Evolutionary conservation across 805 yeast species (phyloP).

Genomic region (Babjeviella inositovora): DNA sequence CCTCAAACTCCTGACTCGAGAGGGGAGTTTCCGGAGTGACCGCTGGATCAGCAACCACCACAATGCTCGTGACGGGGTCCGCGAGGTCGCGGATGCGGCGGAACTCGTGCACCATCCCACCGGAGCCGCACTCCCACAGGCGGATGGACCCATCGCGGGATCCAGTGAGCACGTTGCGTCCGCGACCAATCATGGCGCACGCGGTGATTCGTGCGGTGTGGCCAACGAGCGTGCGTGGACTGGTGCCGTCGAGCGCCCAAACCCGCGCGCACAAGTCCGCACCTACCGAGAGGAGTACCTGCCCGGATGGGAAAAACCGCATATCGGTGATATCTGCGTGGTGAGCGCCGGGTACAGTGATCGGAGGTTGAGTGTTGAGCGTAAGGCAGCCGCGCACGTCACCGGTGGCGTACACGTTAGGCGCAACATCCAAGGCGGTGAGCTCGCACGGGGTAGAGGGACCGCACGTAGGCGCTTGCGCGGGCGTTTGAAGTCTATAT

Average conservation of each 20-base stretch:
- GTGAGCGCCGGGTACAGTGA: too few relatives aligned
- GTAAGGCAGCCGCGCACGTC: too few relatives aligned
- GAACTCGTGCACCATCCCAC: constrained; percentile 22
- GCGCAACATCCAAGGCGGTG: too few relatives aligned
- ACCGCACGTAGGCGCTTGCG: too few relatives aligned
- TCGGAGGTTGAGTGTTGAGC: too few relatives aligned
- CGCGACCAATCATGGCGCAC: constrained; percentile 37
- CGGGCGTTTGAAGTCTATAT: too few relatives aligned
- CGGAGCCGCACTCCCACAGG: constrained; percentile 61
- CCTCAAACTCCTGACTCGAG: constrained; percentile 24
- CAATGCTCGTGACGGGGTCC: constrained; percentile 8
- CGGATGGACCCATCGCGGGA: constrained; percentile 36
- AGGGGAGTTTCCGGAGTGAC: background rate
- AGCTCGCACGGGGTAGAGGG: too few relatives aligned
- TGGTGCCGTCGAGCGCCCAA: constrained; percentile 39
- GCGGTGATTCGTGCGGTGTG: constrained; percentile 34
- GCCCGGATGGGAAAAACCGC: constrained; percentile 45
- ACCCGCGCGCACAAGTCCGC: constrained; percentile 41
- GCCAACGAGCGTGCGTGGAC: constrained; percentile 31
- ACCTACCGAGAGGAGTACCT: constrained; percentile 44
- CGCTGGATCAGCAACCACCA: constrained; percentile 4
- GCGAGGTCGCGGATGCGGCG: constrained; percentile 7
- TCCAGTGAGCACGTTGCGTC: constrained; percentile 48
- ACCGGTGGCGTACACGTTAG: too few relatives aligned
- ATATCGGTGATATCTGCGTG: constrained; percentile 22